Evolutionary conservation across 176 grass and related monocot species (phyloP).

Genomic region (Stipa capillata): DNA sequence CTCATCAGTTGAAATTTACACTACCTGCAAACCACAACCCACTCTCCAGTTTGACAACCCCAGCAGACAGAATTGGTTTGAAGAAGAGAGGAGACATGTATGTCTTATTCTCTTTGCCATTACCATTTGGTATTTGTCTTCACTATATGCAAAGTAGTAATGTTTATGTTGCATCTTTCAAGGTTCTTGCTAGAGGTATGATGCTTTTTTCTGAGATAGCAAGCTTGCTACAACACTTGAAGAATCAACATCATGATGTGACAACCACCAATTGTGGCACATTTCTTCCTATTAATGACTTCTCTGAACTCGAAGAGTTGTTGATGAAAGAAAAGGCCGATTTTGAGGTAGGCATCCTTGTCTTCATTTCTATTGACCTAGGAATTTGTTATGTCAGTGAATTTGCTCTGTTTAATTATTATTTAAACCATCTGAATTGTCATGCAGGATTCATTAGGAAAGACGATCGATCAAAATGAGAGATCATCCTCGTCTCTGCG

Average conservation of each 20-base stretch:
- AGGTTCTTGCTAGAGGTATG: slow-evolving; percentile 63
- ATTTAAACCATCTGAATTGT: slow-evolving; percentile 4
- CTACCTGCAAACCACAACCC: slow-evolving; percentile 81
- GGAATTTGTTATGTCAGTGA: not conserved
- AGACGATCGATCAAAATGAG: slow-evolving; percentile 34
- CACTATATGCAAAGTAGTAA: not conserved
- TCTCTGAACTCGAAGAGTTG: slow-evolving; percentile 63
- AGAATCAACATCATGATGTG: slow-evolving; percentile 38
- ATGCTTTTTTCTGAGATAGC: slow-evolving; percentile 59
- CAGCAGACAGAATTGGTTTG: slow-evolving; percentile 58
- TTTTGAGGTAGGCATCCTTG: slow-evolving; percentile 56
- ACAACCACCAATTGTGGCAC: slow-evolving; percentile 15
- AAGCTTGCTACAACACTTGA: slow-evolving; percentile 51
- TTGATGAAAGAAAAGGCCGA: slow-evolving; percentile 54
- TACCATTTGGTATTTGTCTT: slow-evolving; percentile 11
- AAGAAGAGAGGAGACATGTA: slow-evolving; percentile 63
- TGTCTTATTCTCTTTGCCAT: slow-evolving; percentile 8
- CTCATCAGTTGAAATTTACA: slow-evolving; percentile 81
- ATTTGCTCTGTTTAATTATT: slow-evolving; percentile 29
- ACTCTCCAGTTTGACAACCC: slow-evolving; percentile 69
- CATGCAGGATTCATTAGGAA: slow-evolving; percentile 47
- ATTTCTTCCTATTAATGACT: slow-evolving; percentile 43
- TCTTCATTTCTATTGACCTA: slow-evolving; percentile 4
- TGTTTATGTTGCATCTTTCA: slow-evolving; percentile 34
- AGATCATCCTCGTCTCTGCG: slow-evolving; percentile 19